Evolutionary conservation across 345 rosid genomes (phyloP).

Genomic region (Bruguiera gymnorhiza): DNA sequence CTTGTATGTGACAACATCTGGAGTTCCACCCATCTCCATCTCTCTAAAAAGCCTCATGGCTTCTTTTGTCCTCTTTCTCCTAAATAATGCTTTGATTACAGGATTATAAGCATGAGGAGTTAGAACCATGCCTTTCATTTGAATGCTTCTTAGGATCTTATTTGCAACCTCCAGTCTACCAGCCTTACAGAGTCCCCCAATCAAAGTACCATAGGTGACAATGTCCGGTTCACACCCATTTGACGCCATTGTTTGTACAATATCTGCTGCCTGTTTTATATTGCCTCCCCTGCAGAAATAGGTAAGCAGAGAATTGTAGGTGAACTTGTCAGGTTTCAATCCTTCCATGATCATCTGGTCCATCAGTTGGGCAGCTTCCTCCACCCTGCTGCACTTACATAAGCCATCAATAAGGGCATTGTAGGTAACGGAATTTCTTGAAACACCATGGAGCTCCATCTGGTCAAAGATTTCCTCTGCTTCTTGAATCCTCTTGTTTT

Average conservation of each 20-base stretch:
- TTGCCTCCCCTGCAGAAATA: conserved; percentile 71
- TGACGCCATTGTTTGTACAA: conserved; percentile 78
- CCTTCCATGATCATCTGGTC: conserved; percentile 95
- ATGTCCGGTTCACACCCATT: conserved; percentile 76
- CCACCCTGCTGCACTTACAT: conserved; percentile 64
- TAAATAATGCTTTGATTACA: conserved; percentile 69
- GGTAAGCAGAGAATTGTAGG: conserved; percentile 73
- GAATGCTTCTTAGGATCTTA: conserved; percentile 64
- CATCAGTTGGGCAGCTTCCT: conserved; percentile 82
- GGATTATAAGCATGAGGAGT: conserved; percentile 87
- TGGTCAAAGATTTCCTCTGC: conserved; percentile 93
- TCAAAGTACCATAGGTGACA: conserved; percentile 79
- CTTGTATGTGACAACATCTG: conserved; percentile 58
- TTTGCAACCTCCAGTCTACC: conserved; percentile 75
- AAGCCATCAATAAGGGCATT: conserved; percentile 88
- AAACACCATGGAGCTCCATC: conserved; percentile 86
- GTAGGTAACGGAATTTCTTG: conserved; percentile 78
- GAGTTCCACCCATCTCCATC: conserved; percentile 53
- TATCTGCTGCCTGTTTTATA: conserved; percentile 77
- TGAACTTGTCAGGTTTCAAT: conserved; percentile 74
- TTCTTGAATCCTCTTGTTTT: conserved; percentile 62
- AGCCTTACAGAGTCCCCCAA: conserved; percentile 80
- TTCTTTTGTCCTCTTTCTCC: conserved; percentile 55
- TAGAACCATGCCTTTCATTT: conserved; percentile 67
- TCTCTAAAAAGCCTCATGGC: conserved; percentile 80